Evolutionary conservation across 345 rosid genomes (phyloP).

Genomic region (Physaria fendleri): DNA sequence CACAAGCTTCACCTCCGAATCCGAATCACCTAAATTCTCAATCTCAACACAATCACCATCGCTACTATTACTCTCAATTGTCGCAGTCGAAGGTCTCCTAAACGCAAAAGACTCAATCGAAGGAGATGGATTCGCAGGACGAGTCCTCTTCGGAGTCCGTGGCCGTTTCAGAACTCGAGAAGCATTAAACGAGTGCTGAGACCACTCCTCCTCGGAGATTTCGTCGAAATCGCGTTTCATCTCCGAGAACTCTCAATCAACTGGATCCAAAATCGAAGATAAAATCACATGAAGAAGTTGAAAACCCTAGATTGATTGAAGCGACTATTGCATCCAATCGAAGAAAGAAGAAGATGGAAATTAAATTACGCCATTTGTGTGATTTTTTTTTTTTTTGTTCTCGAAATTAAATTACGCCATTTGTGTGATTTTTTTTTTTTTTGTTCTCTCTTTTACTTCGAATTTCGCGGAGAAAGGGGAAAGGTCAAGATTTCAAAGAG

Average conservation of each 20-base stretch:
- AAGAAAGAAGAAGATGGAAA: constrained; percentile 9
- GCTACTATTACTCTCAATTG: constrained; percentile 23
- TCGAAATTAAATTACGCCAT: not conserved
- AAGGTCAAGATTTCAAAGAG: constrained; percentile 24
- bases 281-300: not conserved
- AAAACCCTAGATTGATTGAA: constrained; percentile 19
- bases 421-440: not conserved
- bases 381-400: too few relatives aligned
- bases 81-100: constrained; percentile 20
- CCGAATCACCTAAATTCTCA: constrained; percentile 21
- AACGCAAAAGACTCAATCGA: constrained; percentile 81
- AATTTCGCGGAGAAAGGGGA: constrained; percentile 29
- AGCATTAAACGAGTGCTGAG: constrained; percentile 58
- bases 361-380: not conserved
- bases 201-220: constrained; percentile 96
- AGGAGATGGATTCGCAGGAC: constrained; percentile 36
- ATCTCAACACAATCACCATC: constrained; percentile 46
- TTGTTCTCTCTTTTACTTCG: constrained; percentile 2
- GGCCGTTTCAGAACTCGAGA: constrained; percentile 60
- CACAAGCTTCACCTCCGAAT: constrained; percentile 29
- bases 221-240: constrained; percentile 76
- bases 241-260: not conserved
- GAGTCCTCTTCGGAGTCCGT: constrained; percentile 26
- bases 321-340: constrained; percentile 4
- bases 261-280: not conserved